These are phyloP conservation scores for Colletotrichum acutatum DNA, from an alignment of 2,329 filamentous ascomycete species.

Conservation along the genomic window DNA sequence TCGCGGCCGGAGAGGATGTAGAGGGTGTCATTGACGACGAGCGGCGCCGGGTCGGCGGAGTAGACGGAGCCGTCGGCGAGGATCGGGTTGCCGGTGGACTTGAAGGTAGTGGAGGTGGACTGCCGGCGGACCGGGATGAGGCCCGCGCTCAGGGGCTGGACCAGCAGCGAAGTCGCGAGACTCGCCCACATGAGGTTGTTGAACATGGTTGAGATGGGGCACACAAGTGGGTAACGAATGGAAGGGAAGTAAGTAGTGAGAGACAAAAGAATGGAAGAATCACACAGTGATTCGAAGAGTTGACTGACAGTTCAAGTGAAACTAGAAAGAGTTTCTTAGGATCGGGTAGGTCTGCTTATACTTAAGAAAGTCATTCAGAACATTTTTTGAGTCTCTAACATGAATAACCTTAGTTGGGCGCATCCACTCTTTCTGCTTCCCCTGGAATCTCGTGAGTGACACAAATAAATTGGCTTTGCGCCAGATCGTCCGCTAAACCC, in stretches of 20 bases:
- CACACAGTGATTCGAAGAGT: neutral
- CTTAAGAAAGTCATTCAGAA: neutral
- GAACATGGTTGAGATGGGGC: conserved; percentile 9
- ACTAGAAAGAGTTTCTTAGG: neutral
- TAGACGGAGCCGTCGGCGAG: conserved; percentile 50
- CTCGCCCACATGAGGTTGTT: conserved; percentile 13
- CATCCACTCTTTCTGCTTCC: conserved; percentile 18
- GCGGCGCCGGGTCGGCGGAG: conserved; percentile 51
- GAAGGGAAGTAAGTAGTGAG: neutral
- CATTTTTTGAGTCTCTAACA: neutral
- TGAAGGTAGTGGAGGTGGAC: conserved; percentile 38
- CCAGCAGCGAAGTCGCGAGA: conserved; percentile 21
- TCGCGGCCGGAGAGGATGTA: conserved; percentile 51
- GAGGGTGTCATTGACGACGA: conserved; percentile 49
- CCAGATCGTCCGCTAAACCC: neutral
- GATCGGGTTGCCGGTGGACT: conserved; percentile 49
- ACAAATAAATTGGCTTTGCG: conserved; percentile 14
- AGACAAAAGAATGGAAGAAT: neutral
- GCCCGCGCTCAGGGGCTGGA: conserved; percentile 16
- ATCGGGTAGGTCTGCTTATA: neutral
- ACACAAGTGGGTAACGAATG: neutral
- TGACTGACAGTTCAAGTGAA: neutral
- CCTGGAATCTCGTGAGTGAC: conserved; percentile 17
- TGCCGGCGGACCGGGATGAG: conserved; percentile 23
- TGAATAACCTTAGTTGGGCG: neutral